Base-by-base conservation (phyloP, 305 asterid species). In the Solanum hybrid region DNA sequence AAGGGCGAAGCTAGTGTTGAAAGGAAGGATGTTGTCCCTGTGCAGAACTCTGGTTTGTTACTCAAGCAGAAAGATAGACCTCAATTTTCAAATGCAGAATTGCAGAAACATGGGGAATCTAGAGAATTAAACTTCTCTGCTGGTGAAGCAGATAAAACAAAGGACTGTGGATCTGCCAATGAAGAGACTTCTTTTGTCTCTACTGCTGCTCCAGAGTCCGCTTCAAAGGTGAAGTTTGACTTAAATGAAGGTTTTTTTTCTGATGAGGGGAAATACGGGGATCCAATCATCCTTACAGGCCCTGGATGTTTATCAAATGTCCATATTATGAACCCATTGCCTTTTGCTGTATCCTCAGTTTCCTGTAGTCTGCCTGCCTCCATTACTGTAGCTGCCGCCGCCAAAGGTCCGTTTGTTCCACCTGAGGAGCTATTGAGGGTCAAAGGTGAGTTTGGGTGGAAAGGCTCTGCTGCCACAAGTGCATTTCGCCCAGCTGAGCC, bases 401-500 rank as follows among this genome's bases (percentile, higher is more conserved):
- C 98, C 15, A 95, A 94, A 87, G 96, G 99, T 84, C 94, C 95
- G 27, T 97, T 95, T 92, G 94, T 94, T 92, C 98, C 98, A 64
- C 98, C 96, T 11, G 98, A 93, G 29, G 98, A 96, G 92, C 91
- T 97, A 60, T 87, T 97, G 92, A 94, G 96, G 91, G 93, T 89
- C 85, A 97, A 91, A 93, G 97, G 94, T 77, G 98, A 94, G 88
- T 94, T 95, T 81, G 96, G 99, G 32, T 97, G 99, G 99, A 96
- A 94, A 90, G 99, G 99, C 12, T 95, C 99, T 87, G 99, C 99
- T 73, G 96, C 98, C 56, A 97, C 99, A 11, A 97, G 99, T 91
- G 99, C 99, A 66, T 97, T 97, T 90, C 95, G 98, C 56, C 99
- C 98, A 11, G 99, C 99, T 26, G 99, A 97, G 90, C 99, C 99